Conservation (phyloP, 2,329 filamentous ascomycete species). For the Fusarium tricinctum region DNA sequence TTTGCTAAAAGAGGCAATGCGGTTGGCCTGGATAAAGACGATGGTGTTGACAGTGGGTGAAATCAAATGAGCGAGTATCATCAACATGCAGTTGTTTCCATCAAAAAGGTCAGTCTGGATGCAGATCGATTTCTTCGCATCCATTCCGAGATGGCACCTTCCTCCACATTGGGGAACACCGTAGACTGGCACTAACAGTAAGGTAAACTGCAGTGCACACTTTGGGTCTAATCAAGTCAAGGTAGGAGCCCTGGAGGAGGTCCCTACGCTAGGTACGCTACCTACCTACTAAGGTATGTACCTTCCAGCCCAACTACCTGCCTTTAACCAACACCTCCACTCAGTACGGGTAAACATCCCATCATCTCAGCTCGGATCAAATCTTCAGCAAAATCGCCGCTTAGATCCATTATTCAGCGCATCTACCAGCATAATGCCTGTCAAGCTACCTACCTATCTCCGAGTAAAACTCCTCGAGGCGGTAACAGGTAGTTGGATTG, state of each 20-base stretch:
- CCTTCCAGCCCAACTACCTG: constrained; percentile 1
- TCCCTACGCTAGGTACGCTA: background rate
- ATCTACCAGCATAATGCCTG: constrained; percentile 19
- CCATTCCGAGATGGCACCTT: constrained; percentile 1
- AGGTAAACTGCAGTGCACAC: background rate
- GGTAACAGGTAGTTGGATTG: background rate
- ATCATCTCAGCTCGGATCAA: constrained; percentile 11
- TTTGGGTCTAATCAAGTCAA: background rate
- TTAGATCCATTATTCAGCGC: background rate
- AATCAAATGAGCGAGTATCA: constrained; percentile 11
- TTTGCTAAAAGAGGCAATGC: background rate
- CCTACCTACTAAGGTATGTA: background rate
- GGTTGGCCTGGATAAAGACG: constrained; percentile 25
- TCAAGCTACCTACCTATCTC: background rate
- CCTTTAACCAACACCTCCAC: background rate
- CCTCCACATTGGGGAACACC: background rate
- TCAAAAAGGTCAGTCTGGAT: constrained; percentile 12
- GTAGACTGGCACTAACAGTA: background rate
- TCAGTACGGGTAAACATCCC: background rate
- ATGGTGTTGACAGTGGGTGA: constrained; percentile 31
- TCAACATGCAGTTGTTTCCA: constrained; percentile 13
- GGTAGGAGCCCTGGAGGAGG: background rate
- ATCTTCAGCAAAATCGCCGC: constrained; percentile 12
- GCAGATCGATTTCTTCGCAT: constrained; percentile 11
- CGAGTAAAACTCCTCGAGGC: constrained; percentile 14